These are phyloP conservation scores for Leucogyrophana mollusca DNA, from an alignment of 768 basidiomycete genomes.

Conservation along the genomic window DNA sequence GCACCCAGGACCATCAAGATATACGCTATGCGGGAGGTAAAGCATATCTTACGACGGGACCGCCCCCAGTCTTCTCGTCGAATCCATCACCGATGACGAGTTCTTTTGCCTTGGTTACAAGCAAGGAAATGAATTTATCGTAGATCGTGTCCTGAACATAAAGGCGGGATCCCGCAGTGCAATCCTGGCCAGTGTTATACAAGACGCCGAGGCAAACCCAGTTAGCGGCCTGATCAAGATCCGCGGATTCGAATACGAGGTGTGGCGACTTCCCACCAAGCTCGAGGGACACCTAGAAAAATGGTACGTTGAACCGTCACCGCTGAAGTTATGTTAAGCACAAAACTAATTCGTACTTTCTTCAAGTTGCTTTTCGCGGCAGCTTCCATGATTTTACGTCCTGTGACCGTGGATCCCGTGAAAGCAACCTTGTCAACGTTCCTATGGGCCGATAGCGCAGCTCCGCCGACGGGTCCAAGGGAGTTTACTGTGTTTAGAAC, in stretches of 20 bases:
- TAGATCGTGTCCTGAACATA: constrained; percentile 88
- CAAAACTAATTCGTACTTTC: constrained; percentile 50
- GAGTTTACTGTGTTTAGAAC: constrained; percentile 90
- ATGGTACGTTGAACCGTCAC: background rate
- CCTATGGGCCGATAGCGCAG: constrained; percentile 76
- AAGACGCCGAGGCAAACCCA: constrained; percentile 87
- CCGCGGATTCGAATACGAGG: constrained; percentile 87
- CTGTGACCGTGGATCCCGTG: constrained; percentile 89
- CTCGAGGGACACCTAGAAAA: constrained; percentile 76
- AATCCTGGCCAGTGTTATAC: constrained; percentile 91
- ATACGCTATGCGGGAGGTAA: constrained; percentile 1
- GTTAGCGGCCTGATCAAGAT: constrained; percentile 80
- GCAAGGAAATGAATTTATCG: constrained; percentile 72
- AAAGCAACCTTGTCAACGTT: constrained; percentile 95
- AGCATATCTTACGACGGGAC: constrained; percentile 68
- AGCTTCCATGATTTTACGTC: constrained; percentile 87
- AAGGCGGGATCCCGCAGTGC: constrained; percentile 87
- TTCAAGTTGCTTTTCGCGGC: constrained; percentile 94
- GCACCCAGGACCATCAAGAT: constrained; percentile 7
- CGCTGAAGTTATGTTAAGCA: too few relatives aligned
- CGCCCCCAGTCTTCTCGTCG: constrained; percentile 69
- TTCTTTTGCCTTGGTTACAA: constrained; percentile 66
- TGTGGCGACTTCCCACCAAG: constrained; percentile 93
- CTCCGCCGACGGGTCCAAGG: constrained; percentile 78
- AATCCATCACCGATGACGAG: constrained; percentile 81